Conservation (phyloP, 306 rosid genomes). For the Vachellia pachyceras region DNA sequence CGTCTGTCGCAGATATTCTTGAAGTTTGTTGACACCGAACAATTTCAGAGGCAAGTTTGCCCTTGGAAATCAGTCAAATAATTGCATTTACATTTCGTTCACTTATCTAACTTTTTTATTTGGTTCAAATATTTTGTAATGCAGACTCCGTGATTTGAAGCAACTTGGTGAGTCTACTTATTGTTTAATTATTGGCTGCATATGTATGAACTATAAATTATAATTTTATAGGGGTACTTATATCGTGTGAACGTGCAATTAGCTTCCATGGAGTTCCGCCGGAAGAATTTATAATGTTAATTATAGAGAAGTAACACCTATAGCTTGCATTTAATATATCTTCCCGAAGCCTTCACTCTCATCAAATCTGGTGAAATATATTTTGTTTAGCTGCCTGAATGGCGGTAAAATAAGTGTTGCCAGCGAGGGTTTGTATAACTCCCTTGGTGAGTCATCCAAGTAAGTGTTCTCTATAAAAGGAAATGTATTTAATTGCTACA, state of each 20-base stretch:
- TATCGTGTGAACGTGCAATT: conserved; percentile 10
- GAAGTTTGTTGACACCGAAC: conserved; percentile 58
- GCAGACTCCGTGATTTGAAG: conserved; percentile 64
- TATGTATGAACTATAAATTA: not conserved
- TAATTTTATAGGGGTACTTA: not conserved
- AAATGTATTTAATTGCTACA: conserved; percentile 2
- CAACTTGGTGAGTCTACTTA: conserved; percentile 53
- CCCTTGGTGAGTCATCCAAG: not conserved
- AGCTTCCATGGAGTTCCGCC: conserved; percentile 3
- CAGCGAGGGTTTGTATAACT: not conserved
- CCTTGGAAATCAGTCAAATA: conserved; percentile 13
- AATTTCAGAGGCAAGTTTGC: conserved; percentile 61
- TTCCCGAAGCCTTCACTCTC: conserved; percentile 13
- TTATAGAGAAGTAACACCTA: not conserved
- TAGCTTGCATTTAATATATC: not conserved
- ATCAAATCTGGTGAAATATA: not conserved
- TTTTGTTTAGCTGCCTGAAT: not conserved
- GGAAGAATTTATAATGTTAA: not conserved
- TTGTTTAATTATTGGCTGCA: conserved; percentile 20
- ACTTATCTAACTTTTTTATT: not conserved
- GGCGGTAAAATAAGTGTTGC: not conserved
- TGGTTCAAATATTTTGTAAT: conserved; percentile 2
- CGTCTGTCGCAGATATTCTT: conserved; percentile 47
- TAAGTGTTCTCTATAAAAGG: not conserved
- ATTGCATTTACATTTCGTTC: conserved; percentile 9